phyloP scores from a whole-genome alignment of 495 filamentous ascomycete genomes.

The Penicillium lagena region DNA sequence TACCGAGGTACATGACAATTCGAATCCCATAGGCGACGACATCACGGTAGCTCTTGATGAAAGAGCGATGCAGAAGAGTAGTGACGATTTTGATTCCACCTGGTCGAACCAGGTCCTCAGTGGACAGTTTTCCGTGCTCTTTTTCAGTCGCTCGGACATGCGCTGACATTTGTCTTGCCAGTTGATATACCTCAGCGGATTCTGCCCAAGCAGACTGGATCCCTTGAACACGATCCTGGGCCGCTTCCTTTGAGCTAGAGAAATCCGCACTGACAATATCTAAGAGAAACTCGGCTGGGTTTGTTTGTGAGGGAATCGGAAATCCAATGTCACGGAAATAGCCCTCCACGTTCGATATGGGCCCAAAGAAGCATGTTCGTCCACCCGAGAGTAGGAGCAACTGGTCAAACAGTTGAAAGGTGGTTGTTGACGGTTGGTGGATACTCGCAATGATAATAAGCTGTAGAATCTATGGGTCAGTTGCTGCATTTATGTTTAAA shows the following conservation, averaged over 20 bases:
- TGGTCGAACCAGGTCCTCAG: slow-evolving; percentile 22
- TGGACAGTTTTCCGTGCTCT: neutral
- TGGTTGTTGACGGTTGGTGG: slow-evolving; percentile 73
- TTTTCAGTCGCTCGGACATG: slow-evolving; percentile 10
- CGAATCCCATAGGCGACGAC: slow-evolving; percentile 77
- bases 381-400: slow-evolving; percentile 66
- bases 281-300: slow-evolving; percentile 73
- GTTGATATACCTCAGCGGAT: slow-evolving; percentile 8
- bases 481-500: neutral
- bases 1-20: slow-evolving; percentile 73
- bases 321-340: slow-evolving; percentile 56
- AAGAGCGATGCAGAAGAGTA: slow-evolving; percentile 62
- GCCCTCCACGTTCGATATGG: slow-evolving; percentile 37
- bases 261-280: slow-evolving; percentile 75
- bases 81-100: slow-evolving; percentile 24
- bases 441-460: slow-evolving; percentile 72
- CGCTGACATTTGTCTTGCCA: slow-evolving; percentile 7
- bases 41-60: slow-evolving; percentile 76
- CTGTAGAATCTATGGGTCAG: slow-evolving; percentile 16
- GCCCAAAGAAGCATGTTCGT: slow-evolving; percentile 62
- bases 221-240: slow-evolving; percentile 16
- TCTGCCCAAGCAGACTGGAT: slow-evolving; percentile 27
- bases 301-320: slow-evolving; percentile 58
- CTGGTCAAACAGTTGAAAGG: slow-evolving; percentile 74
- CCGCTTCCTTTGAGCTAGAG: slow-evolving; percentile 34